Percentiles rank a stretch among this genome's conserved stretches.
Evolutionary conservation across 1,139 yeast species (phyloP).

Genomic region (Geotrichum reessii): DNA sequence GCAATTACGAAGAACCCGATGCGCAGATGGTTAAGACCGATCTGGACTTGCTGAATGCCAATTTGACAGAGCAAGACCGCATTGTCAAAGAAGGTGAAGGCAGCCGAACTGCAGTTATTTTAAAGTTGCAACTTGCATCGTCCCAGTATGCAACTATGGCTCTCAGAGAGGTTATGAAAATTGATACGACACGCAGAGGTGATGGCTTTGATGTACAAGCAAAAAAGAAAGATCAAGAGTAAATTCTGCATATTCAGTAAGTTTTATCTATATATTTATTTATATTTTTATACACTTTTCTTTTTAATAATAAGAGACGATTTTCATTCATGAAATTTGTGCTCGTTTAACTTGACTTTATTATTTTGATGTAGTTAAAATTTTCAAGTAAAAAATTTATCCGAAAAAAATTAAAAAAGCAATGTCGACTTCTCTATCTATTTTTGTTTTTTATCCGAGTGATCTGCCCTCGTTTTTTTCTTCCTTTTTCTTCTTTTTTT

Average conservation of each 20-base stretch:
- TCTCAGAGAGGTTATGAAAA: slow-evolving; percentile 80
- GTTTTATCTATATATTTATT: background rate
- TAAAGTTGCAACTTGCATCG: slow-evolving; percentile 73
- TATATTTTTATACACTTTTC: background rate
- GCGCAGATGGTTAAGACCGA: slow-evolving; percentile 80
- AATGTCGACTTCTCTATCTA: background rate
- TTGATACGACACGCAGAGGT: slow-evolving; percentile 68
- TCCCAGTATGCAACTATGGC: slow-evolving; percentile 99
- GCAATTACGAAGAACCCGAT: slow-evolving; percentile 55
- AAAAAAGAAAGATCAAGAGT: background rate
- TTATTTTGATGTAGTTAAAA: background rate
- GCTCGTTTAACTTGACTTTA: too few species aligned
- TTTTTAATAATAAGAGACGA: background rate
- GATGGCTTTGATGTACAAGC: slow-evolving; percentile 32
- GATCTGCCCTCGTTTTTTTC: background rate
- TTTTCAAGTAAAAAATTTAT: background rate
- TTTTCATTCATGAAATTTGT: too few species aligned
- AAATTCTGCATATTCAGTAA: background rate
- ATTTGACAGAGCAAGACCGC: slow-evolving; percentile 28
- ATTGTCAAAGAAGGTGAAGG: slow-evolving; percentile 36
- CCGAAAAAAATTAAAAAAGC: background rate
- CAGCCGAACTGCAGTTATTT: slow-evolving; percentile 59
- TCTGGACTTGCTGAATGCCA: slow-evolving; percentile 53
- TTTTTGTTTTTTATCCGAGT: background rate
- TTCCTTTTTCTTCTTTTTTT: background rate